Evolutionary conservation across 2,329 filamentous ascomycete species (phyloP).

Genomic region (Ilyonectria robusta): DNA sequence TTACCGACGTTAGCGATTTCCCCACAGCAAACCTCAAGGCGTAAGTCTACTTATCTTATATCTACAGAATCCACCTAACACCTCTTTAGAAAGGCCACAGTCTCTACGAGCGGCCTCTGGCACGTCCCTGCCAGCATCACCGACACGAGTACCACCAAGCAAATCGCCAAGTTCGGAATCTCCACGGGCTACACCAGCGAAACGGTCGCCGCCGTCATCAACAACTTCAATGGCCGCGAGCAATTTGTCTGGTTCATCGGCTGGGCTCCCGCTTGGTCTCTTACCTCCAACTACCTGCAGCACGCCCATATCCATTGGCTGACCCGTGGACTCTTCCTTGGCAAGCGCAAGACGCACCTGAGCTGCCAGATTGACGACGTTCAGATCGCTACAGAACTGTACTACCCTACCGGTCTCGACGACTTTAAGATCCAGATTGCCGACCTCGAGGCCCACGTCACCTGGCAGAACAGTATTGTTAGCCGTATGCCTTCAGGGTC

Average conservation of each 20-base stretch:
- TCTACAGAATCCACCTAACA: neutral
- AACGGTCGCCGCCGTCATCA: conserved; percentile 36
- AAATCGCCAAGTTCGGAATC: conserved; percentile 36
- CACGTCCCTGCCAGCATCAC: conserved; percentile 34
- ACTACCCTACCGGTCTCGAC: conserved; percentile 26
- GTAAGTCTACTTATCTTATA: neutral
- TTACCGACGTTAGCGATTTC: conserved; percentile 30
- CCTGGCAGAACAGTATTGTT: conserved; percentile 33
- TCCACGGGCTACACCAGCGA: conserved; percentile 26
- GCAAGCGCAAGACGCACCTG: conserved; percentile 38
- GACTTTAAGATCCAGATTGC: conserved; percentile 35
- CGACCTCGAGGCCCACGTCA: conserved; percentile 32
- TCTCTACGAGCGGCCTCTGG: conserved; percentile 34
- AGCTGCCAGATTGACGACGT: conserved; percentile 35
- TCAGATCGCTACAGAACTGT: conserved; percentile 25
- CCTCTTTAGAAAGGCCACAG: conserved; percentile 1
- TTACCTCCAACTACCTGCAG: conserved; percentile 33
- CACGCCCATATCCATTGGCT: conserved; percentile 39
- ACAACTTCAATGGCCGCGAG: conserved; percentile 34
- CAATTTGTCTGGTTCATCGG: conserved; percentile 39
- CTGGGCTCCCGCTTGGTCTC: conserved; percentile 37
- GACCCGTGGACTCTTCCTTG: conserved; percentile 35
- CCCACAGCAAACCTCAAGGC: conserved; percentile 34
- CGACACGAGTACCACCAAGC: conserved; percentile 26
- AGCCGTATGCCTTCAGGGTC: conserved; percentile 33